Conservation (phyloP, 228 moss, liverwort and hornwort species). For the Sphagnum magellanicum region DNA sequence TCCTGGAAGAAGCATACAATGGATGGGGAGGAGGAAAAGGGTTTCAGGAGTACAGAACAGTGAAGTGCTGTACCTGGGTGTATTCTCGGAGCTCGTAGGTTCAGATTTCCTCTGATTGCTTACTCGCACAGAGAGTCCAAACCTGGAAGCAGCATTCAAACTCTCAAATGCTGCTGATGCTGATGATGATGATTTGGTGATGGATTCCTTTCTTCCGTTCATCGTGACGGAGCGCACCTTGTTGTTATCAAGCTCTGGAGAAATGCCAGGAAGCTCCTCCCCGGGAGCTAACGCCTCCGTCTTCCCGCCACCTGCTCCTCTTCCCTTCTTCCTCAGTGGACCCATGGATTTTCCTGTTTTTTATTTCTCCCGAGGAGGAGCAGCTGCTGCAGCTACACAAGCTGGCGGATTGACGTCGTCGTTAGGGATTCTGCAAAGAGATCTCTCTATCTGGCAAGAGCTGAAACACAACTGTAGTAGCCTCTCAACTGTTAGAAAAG, state of each 20-base stretch:
- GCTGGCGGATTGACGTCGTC: no score
- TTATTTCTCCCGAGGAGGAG: no score
- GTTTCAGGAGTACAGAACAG: background rate
- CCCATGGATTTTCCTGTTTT: constrained; percentile 13
- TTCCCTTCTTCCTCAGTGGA: constrained; percentile 54
- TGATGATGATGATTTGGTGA: constrained; percentile 8
- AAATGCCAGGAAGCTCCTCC: constrained; percentile 22
- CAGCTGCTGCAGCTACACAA: no score
- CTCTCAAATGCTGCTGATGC: constrained; percentile 10
- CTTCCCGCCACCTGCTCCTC: constrained; percentile 55
- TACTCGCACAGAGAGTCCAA: constrained; percentile 22
- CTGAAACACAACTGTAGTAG: no score
- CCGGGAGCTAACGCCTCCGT: constrained; percentile 44
- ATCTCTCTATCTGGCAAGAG: no score
- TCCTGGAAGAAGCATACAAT: no score
- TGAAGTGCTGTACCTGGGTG: constrained; percentile 7
- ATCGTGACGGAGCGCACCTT: constrained; percentile 12
- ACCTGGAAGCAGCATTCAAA: constrained; percentile 31
- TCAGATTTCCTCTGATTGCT: constrained; percentile 23
- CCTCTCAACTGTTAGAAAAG: no score
- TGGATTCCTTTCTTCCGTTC: constrained; percentile 29
- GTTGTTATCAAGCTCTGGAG: constrained; percentile 10
- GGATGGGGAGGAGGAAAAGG: no score
- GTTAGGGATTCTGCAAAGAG: no score
- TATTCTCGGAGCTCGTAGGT: constrained; percentile 19